A percentile compares a stretch with the other conserved stretches of the same genome.
phyloP scores from a whole-genome alignment of 768 basidiomycete species.

The Lactifluus pinguis region DNA sequence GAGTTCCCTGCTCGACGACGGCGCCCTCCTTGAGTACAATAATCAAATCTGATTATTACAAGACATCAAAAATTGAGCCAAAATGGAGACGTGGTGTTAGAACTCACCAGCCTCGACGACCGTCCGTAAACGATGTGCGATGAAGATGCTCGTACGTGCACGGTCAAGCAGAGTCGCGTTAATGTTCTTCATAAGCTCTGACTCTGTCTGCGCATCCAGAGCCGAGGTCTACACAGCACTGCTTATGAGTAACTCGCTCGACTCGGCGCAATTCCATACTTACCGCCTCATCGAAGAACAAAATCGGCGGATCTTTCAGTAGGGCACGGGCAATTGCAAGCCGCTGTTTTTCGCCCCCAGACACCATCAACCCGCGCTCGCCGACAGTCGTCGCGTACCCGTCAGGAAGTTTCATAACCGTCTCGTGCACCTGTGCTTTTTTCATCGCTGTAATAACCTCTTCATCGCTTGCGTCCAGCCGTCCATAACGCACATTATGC shows the following conservation, averaged over 20 bases:
- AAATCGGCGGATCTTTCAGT: conserved; percentile 88
- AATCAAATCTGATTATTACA: conserved; percentile 57
- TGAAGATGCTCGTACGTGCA: conserved; percentile 88
- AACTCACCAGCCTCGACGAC: conserved; percentile 78
- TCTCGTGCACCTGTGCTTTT: conserved; percentile 81
- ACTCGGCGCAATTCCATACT: conserved; percentile 25
- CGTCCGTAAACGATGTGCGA: conserved; percentile 87
- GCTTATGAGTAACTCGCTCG: neutral
- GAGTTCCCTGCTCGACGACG: conserved; percentile 90
- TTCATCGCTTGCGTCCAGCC: conserved; percentile 78
- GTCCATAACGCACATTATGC: conserved; percentile 93
- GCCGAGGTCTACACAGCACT: conserved; percentile 69
- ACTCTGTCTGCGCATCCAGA: conserved; percentile 89
- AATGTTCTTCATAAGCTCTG: conserved; percentile 92
- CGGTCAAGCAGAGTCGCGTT: conserved; percentile 68
- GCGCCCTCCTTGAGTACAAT: conserved; percentile 88
- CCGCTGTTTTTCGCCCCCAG: conserved; percentile 96
- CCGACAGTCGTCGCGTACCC: conserved; percentile 89
- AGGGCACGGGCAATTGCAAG: conserved; percentile 89
- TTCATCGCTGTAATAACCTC: conserved; percentile 78
- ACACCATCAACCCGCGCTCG: conserved; percentile 95
- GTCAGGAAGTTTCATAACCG: conserved; percentile 73
- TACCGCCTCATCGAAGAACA: conserved; percentile 98
- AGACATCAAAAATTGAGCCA: neutral
- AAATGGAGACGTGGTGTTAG: neutral